Evolutionary conservation across 2,329 filamentous ascomycete genomes (phyloP).

Genomic region (Cryphonectria radicalis): DNA sequence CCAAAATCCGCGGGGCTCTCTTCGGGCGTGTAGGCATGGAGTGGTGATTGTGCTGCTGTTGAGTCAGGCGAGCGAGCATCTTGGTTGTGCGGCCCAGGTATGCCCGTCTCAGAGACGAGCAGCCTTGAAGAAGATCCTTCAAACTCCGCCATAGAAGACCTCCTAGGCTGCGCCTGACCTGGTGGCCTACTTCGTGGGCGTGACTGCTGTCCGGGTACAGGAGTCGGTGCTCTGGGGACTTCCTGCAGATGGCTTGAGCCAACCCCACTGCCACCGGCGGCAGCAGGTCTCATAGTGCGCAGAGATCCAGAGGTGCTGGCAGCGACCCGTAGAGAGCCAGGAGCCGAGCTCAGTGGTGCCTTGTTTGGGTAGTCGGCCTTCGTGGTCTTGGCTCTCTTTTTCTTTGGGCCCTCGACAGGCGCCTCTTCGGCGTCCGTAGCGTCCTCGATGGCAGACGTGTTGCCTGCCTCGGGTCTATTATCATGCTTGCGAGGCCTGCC

Average conservation of each 20-base stretch:
- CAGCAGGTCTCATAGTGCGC: conserved; percentile 76
- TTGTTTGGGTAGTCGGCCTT: conserved; percentile 61
- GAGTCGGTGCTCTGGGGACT: conserved; percentile 76
- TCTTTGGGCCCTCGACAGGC: conserved; percentile 55
- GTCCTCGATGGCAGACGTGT: conserved; percentile 76
- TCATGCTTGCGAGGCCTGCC: conserved; percentile 61
- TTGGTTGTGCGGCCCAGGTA: conserved; percentile 48
- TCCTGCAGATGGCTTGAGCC: conserved; percentile 65
- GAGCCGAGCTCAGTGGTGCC: conserved; percentile 71
- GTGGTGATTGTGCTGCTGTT: conserved; percentile 53
- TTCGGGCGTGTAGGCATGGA: conserved; percentile 53
- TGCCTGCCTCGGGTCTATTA: conserved; percentile 55
- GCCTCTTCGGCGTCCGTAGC: conserved; percentile 62
- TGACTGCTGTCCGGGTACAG: conserved; percentile 61
- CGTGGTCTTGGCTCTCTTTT: conserved; percentile 81
- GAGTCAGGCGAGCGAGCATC: conserved; percentile 63
- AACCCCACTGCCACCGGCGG: conserved; percentile 46
- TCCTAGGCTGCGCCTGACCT: conserved; percentile 53
- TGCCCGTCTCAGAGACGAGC: conserved; percentile 40
- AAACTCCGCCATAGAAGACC: conserved; percentile 55
- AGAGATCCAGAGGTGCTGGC: conserved; percentile 90
- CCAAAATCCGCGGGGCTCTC: conserved; percentile 81
- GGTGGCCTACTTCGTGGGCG: conserved; percentile 34
- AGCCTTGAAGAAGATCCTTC: conserved; percentile 38
- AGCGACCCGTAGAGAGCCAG: conserved; percentile 84